A percentile compares a stretch with the other conserved stretches of the same genome.
phyloP scores from a whole-genome alignment of 139 green algal species.

The Raphidocelis subcapitata region DNA sequence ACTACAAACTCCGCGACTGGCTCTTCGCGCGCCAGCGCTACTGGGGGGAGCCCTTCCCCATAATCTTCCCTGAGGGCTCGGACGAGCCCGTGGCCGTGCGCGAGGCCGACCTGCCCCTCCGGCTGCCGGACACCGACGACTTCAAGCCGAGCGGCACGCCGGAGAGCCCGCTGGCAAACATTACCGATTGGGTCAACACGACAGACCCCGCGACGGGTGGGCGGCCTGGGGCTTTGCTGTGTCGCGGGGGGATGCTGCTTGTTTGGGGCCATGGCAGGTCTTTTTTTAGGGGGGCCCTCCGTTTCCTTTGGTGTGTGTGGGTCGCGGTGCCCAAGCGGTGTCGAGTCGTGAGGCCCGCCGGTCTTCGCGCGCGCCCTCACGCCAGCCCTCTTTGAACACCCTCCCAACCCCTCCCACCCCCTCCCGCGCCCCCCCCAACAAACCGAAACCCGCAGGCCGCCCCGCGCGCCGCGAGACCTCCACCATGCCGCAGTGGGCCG shows the following conservation, averaged over 20 bases:
- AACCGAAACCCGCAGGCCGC: constrained; percentile 33
- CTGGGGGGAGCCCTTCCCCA: constrained; percentile 99
- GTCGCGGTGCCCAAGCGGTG: too few relatives aligned
- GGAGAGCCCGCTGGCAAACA: constrained; percentile 82
- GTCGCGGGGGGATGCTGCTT: too few relatives aligned
- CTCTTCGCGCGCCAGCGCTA: constrained; percentile 98
- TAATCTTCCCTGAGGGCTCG: constrained; percentile 54
- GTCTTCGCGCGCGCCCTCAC: too few relatives aligned
- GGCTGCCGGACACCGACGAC: constrained; percentile 81
- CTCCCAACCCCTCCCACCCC: neutral
- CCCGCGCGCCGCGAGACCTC: constrained; percentile 83
- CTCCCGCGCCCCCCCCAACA: neutral
- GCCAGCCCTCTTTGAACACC: neutral
- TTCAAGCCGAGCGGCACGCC: constrained; percentile 88
- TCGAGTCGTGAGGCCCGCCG: too few relatives aligned
- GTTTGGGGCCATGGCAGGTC: too few relatives aligned
- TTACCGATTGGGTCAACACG: constrained; percentile 75
- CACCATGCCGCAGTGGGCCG: constrained; percentile 98
- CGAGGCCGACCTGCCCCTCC: constrained; percentile 85
- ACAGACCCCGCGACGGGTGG: constrained; percentile 49
- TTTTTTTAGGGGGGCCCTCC: too few relatives aligned
- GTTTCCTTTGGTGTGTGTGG: too few relatives aligned
- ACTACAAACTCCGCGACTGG: constrained; percentile 99
- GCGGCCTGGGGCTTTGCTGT: too few relatives aligned
- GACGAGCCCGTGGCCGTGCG: constrained; percentile 59